A percentile compares a stretch with the other conserved stretches of the same genome.
phyloP scores from a whole-genome alignment of 2,329 filamentous ascomycete genomes.

The Gnomoniopsis smithogilvyi region DNA sequence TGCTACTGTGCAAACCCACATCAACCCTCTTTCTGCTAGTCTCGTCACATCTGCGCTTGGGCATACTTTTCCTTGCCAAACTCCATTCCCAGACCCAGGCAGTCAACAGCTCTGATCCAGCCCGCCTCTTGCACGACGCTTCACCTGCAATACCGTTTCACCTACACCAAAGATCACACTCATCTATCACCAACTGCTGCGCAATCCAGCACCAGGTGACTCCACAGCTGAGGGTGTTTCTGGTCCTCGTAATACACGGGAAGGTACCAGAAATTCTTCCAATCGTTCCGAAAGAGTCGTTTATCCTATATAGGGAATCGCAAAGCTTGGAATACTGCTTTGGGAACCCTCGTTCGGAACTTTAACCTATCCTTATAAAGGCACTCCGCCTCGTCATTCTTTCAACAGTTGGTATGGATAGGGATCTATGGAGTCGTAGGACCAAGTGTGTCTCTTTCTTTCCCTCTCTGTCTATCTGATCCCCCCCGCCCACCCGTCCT shows the following conservation, averaged over 20 bases:
- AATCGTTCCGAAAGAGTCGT: neutral
- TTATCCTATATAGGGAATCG: conserved; percentile 7
- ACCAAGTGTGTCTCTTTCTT: conserved; percentile 63
- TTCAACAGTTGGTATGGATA: conserved; percentile 48
- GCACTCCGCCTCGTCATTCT: conserved; percentile 16
- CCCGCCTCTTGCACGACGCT: neutral
- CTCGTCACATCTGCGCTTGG: neutral
- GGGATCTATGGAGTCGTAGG: conserved; percentile 73
- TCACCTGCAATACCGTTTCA: neutral
- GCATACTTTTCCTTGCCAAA: no score
- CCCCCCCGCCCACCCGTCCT: neutral
- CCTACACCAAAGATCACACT: neutral
- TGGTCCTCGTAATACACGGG: neutral
- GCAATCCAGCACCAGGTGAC: neutral
- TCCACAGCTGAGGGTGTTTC: neutral
- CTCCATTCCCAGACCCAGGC: no score
- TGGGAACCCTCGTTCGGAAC: conserved; percentile 4
- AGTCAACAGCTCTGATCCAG: no score
- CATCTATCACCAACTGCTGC: neutral
- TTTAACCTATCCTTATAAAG: conserved; percentile 4
- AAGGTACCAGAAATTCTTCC: neutral
- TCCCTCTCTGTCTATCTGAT: conserved; percentile 13
- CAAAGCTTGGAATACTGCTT: conserved; percentile 11
- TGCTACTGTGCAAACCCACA: no score
- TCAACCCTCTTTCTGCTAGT: no score